Base-by-base conservation (phyloP, 768 basidiomycete species). In the Sarcodon sp. region DNA sequence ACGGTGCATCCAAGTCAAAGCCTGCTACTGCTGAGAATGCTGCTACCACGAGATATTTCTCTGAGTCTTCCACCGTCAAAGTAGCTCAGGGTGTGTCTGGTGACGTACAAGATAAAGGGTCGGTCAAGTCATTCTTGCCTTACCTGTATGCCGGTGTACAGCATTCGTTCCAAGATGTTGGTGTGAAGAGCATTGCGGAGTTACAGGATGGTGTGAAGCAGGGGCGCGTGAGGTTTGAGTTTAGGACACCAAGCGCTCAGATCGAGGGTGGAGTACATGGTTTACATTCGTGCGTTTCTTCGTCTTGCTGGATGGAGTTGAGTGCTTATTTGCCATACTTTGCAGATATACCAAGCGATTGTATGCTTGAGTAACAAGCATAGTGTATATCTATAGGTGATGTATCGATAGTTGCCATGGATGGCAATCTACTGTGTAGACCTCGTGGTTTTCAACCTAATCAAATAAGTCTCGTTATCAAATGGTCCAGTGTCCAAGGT, bases 21-120 rank as follows among this genome's bases (percentile, higher is more conserved):
- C 67, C 73, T 0, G 60, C 65, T 34, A 72, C 69, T 27, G 71
- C 70, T 55, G 90, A 93, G 67, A 98, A 98, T 58, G 96, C 94
- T 10, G 96, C 96, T 1, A 98, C 93, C 2, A 82, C 89, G 33
- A 77, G 94, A 21, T 99, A 96, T 72, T 96, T 96, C 68, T 92
- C 88, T 34, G 91, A 96, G 67, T 76, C 77, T 49, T 90, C 89
- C 44, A 74, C 83, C 4, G 83, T 99, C 64, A 96, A 97, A 70
- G 96, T 99, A 35, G 94, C 93, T 1, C 89, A 93, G 64, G 91
- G 91, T 51, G 94, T 99, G 7, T 87, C 87, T 10, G 94, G 94
- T 10, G 91, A 97, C 57, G 94, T 98, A 9, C 87, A 89, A 65
- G 94, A 99, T 66, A 97, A 96, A 72, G 96, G 96, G 6, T 89